Evolutionary conservation across 2,329 filamentous ascomycete species (phyloP), one percentile per base, ranked within the genome.

Genomic region (Arthrobotrys entomopaga): DNA sequence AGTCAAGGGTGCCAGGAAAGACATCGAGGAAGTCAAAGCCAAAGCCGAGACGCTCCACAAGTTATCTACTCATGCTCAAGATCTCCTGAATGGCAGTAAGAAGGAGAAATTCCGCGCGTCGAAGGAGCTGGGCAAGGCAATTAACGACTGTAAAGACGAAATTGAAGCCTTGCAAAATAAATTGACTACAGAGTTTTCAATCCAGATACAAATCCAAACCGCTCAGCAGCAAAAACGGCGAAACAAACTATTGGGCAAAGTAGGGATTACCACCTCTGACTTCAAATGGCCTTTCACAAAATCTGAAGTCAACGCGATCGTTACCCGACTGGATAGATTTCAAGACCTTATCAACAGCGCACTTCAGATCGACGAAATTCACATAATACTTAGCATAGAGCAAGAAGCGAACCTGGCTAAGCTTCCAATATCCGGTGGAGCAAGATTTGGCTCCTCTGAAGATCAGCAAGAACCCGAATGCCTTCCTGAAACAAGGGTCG

Each of bases 401-500:
- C 65, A 69, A 40, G 16, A 69, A 16, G 40, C 43, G 8, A 24
- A 53, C 29, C 52, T 71, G 1, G 59, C 24, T n/a, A 40, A 22
- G n/a, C 22, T 73, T 7, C 56, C 65, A 1, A 15, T 61, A 46
- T 65, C 71, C 8, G 43, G 65, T 8, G 77, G 69, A 13, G 78
- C 78, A 11, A 49, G 13, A 3, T 80, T 78, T 60, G 66, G 77
- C 52, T 77, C 76, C 0, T 77, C 70, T 46, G 50, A 46, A 22
- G 42, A 72, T 49, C 76, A 79, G 46, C 7, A 78, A 54, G 71
- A 78, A 20, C 54, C 77, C 5, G 64, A 49, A 16, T 79, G 79
- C 65, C 76, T 78, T 19, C 60, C 48, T 13, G 57, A 71, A 46
- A 79, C 78, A 19, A 75, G 79, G 49, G 71, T 77, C 16, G 77